Evolutionary conservation across 345 rosid species (phyloP).

Genomic region (Pugionium cornutum): DNA sequence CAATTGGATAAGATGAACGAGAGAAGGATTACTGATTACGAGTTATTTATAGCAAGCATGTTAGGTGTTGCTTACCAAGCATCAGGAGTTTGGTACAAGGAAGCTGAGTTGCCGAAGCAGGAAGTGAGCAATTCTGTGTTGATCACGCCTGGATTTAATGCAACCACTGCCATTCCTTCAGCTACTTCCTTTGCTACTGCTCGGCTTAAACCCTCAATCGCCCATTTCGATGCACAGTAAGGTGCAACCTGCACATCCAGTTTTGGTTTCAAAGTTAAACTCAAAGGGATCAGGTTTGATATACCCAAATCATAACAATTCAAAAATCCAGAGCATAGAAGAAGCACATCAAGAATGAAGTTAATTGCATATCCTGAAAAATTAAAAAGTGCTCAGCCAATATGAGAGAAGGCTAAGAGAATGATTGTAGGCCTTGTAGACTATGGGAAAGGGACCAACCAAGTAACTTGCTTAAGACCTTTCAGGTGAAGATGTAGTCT

Average conservation of each 20-base stretch:
- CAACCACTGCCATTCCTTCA: conserved; percentile 86
- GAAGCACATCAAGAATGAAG: background rate
- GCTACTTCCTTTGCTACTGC: conserved; percentile 92
- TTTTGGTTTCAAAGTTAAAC: conserved; percentile 11
- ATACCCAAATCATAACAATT: conserved; percentile 3
- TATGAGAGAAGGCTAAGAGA: background rate
- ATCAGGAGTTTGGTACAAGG: conserved; percentile 83
- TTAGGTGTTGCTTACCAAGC: conserved; percentile 59
- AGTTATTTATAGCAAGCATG: conserved; percentile 2
- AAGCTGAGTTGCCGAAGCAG: conserved; percentile 83
- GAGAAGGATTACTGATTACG: background rate
- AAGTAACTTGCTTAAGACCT: background rate
- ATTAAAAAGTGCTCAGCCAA: background rate
- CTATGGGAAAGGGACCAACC: conserved; percentile 14
- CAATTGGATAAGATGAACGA: conserved; percentile 1
- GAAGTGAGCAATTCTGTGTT: conserved; percentile 90
- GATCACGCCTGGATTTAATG: conserved; percentile 88
- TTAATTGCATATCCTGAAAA: background rate
- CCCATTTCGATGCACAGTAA: conserved; percentile 99
- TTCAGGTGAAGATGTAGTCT: background rate
- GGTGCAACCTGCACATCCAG: conserved; percentile 75
- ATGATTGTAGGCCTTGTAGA: background rate
- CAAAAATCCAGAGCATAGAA: background rate
- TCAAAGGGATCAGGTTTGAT: conserved; percentile 3
- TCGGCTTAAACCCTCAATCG: conserved; percentile 86